phyloP scores from a whole-genome alignment of 192 early-diverging fungal genomes.

The Coemansia sp. region DNA sequence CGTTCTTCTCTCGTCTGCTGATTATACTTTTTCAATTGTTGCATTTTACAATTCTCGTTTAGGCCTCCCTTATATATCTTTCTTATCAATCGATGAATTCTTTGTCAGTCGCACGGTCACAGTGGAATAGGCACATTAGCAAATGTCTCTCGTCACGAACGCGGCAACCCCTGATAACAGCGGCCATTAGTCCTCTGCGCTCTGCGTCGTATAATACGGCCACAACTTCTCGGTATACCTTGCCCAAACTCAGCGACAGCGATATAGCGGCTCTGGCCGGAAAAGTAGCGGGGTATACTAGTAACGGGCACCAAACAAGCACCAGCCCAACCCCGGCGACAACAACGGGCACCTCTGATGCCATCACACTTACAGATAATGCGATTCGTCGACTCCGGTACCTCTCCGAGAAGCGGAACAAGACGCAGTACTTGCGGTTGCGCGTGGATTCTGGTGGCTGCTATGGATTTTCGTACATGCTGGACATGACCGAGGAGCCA shows the following conservation, averaged over 20 bases:
- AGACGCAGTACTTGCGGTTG: slow-evolving; percentile 64
- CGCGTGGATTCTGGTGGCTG: slow-evolving; percentile 84
- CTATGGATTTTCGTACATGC: slow-evolving; percentile 83
- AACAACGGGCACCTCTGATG: slow-evolving; percentile 7
- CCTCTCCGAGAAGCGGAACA: slow-evolving; percentile 36
- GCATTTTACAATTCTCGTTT: slow-evolving; percentile 3
- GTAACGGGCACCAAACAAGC: slow-evolving; percentile 2
- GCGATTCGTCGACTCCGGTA: slow-evolving; percentile 42
- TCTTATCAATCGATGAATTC: slow-evolving; percentile 1
- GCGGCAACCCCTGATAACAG: neutral
- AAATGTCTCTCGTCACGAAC: neutral
- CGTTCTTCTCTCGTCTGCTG: neutral
- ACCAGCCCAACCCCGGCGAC: neutral
- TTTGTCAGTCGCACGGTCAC: neutral
- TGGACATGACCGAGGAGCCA: slow-evolving; percentile 67
- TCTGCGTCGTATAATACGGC: neutral
- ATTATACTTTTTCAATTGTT: neutral
- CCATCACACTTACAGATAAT: slow-evolving; percentile 38
- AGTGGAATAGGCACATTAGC: slow-evolving; percentile 2
- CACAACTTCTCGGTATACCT: slow-evolving; percentile 23
- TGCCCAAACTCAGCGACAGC: slow-evolving; percentile 32
- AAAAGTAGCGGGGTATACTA: slow-evolving; percentile 24
- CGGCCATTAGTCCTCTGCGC: neutral
- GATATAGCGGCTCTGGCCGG: slow-evolving; percentile 21
- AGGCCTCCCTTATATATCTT: neutral